These are phyloP conservation scores for Serendipita indica DNA, from an alignment of 768 basidiomycete genomes.

Conservation along the genomic window DNA sequence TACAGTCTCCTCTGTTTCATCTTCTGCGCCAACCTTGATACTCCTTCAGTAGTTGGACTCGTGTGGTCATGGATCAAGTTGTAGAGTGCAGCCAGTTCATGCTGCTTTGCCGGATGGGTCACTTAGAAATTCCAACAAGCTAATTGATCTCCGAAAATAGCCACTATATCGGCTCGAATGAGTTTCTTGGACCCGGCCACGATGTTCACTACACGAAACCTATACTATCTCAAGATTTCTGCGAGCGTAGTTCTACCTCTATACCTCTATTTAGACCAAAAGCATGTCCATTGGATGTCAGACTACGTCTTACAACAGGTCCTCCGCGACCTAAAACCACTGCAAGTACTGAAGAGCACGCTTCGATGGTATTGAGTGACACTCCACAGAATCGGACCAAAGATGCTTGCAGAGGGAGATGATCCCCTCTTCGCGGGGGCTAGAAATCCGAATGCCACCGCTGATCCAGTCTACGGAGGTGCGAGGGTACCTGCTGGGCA, in stretches of 20 bases:
- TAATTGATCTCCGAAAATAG: neutral
- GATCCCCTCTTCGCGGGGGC: neutral
- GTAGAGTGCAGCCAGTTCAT: no score
- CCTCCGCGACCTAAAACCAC: neutral
- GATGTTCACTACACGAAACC: conserved; percentile 8
- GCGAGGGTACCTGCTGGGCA: neutral
- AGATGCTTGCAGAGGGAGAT: neutral
- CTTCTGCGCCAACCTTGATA: conserved; percentile 6
- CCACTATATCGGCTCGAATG: neutral
- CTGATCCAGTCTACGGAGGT: neutral
- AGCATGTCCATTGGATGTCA: neutral
- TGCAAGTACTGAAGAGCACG: neutral
- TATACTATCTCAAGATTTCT: conserved; percentile 9
- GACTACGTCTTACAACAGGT: conserved; percentile 6
- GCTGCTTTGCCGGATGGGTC: neutral
- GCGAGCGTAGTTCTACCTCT: neutral
- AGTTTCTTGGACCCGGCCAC: neutral
- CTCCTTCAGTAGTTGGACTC: neutral
- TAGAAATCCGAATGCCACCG: conserved; percentile 5
- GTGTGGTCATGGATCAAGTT: no score
- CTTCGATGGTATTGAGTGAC: neutral
- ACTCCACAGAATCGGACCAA: neutral
- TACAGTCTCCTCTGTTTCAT: neutral
- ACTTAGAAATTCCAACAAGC: neutral
- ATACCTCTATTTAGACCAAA: neutral